phyloP scores from a whole-genome alignment of 140 eudicot genomes.

The Oenanthe javanica region DNA sequence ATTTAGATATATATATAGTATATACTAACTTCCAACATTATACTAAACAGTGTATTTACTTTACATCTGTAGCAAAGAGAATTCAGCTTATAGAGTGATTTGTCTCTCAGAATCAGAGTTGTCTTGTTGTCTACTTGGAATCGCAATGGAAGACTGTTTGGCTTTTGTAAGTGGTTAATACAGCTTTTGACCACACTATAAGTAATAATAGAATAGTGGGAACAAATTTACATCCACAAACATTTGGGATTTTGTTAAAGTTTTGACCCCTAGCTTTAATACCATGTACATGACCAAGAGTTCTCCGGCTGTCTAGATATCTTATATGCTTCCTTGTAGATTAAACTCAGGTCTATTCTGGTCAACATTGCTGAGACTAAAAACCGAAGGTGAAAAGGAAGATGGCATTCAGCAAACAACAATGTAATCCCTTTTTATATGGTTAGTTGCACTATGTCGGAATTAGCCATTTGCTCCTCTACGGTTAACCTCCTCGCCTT shows the following conservation, averaged over 20 bases:
- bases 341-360: neutral
- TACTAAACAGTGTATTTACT: neutral
- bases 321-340: neutral
- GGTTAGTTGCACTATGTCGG: neutral
- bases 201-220: neutral
- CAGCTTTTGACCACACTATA: neutral
- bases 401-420: neutral
- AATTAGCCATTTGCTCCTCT: neutral
- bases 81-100: neutral
- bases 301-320: neutral
- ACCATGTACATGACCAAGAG: neutral
- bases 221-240: neutral
- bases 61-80: neutral
- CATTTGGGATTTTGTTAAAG: neutral
- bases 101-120: neutral
- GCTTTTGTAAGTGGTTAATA: neutral
- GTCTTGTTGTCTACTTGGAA: neutral
- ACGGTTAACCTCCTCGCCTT: neutral
- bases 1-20: neutral
- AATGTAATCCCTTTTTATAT: neutral
- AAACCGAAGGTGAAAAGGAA: neutral
- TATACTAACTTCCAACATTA: neutral
- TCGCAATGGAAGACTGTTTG: neutral
- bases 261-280: neutral
- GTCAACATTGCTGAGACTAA: neutral